These are phyloP conservation scores for Eucalyptus grandis DNA, from an alignment of 345 rosid genomes.

Conservation along the genomic window DNA sequence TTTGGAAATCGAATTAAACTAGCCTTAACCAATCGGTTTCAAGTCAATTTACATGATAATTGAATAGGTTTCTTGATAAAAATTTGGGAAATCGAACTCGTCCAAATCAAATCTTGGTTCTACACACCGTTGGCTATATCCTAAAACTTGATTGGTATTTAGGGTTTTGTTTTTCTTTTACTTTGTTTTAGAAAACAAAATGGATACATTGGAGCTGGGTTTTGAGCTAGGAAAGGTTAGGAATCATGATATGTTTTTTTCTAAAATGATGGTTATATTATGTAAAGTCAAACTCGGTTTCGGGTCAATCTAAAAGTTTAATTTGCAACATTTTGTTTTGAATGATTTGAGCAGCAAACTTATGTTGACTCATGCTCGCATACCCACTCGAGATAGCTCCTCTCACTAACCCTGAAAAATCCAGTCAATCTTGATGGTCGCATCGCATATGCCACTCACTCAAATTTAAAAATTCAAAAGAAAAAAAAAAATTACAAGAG, in stretches of 20 bases:
- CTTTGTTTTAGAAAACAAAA: neutral
- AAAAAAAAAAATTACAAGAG: neutral
- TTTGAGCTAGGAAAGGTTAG: neutral
- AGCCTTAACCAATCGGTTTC: rapidly evolving
- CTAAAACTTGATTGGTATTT: neutral
- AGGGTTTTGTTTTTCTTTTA: neutral
- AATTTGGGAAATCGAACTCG: neutral
- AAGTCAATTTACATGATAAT: neutral
- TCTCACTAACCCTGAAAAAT: neutral
- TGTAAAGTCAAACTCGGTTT: neutral
- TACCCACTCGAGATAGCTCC: neutral
- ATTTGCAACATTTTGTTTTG: neutral
- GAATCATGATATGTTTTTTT: neutral
- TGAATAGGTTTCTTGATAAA: neutral
- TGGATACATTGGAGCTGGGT: neutral
- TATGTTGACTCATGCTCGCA: neutral
- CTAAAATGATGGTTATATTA: neutral
- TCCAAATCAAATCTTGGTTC: neutral
- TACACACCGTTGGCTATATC: neutral
- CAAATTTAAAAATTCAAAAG: neutral
- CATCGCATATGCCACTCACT: neutral
- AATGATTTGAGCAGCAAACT: neutral
- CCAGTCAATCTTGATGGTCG: neutral
- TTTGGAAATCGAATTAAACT: neutral
- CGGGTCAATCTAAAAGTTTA: neutral